Evolutionary conservation across 495 filamentous ascomycete species (phyloP), one percentile per base, ranked within the genome.

Genomic region (Entonaema liquescens): DNA sequence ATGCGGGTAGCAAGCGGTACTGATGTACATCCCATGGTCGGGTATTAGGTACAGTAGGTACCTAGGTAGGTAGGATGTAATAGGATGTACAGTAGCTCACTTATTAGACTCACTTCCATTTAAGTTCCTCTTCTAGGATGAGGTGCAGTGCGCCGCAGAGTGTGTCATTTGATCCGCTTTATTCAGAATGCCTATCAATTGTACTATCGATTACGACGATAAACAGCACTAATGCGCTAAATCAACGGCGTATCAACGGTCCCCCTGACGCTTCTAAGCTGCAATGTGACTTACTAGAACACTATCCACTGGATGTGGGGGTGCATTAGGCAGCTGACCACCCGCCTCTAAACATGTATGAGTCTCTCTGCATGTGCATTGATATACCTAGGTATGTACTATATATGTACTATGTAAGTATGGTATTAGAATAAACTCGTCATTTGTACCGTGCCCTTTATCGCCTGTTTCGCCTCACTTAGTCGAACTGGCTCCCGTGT

Each of bases 91-190:
- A 19, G 47, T 31, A 33, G 31, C 31, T 33, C 31, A 33, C 31
- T 33, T 33, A 33, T 33, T 33, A 40, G 25, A 26, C 55, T 40
- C 35, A 40, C 15, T 55, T n/a, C n/a, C n/a, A n/a, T n/a, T 33
- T 21, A 33, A 31, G 26, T 35, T 8, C 5, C 54, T 33, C 61
- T 59, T 72, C 50, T 56, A 67, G 35, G 53, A 52, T 61, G 63
- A 62, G 70, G 56, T 65, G 66, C 71, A 59, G 35, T 49, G 50
- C 59, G 66, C 66, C 53, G 42, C 56, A 35, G 58, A 66, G 67
- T 67, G 62, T 74, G 67, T 74, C 71, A 74, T 74, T 74, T 74
- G 71, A 74, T 70, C 70, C 65, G 21, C 52, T 42, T 50, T 49
- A 28, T 36, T 44, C n/a, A 44, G 36, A 35, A 66, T 29, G 62